Evolutionary conservation across 805 yeast genomes (phyloP).

Genomic region (Candida glaebosa): DNA sequence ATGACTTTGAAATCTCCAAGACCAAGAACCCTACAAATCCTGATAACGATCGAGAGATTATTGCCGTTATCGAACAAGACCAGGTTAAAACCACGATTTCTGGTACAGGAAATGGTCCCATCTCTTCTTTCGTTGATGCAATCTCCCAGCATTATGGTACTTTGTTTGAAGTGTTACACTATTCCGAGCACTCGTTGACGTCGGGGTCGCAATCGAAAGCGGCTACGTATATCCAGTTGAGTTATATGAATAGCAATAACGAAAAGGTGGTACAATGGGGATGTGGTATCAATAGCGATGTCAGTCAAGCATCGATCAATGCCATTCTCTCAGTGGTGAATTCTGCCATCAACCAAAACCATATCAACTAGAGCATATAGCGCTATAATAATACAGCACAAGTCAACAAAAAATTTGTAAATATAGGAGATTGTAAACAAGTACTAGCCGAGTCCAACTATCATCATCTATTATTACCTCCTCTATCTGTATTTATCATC

Average conservation of each 20-base stretch:
- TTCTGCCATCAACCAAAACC: slow-evolving; percentile 29
- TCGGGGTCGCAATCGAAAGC: slow-evolving; percentile 69
- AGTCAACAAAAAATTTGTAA: neutral
- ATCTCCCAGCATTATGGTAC: slow-evolving; percentile 49
- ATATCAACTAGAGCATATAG: slow-evolving; percentile 19
- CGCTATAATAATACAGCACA: neutral
- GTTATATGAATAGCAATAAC: slow-evolving; percentile 33
- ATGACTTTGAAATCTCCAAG: slow-evolving; percentile 46
- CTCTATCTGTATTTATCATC: no score
- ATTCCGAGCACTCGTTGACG: slow-evolving; percentile 72
- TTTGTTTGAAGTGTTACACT: slow-evolving; percentile 59
- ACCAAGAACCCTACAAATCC: slow-evolving; percentile 17
- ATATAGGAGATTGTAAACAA: no score
- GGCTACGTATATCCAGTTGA: slow-evolving; percentile 67
- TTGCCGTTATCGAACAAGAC: slow-evolving; percentile 40
- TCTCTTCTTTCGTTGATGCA: slow-evolving; percentile 69
- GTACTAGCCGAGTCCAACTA: no score
- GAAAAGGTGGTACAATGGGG: slow-evolving; percentile 38
- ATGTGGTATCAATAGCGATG: slow-evolving; percentile 42
- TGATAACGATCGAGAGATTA: slow-evolving; percentile 45
- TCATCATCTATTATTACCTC: no score
- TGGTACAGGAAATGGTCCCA: slow-evolving; percentile 78
- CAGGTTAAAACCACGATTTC: slow-evolving; percentile 27
- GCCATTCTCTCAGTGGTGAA: slow-evolving; percentile 61
- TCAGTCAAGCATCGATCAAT: slow-evolving; percentile 48